Conservation (phyloP, 108 stramenopile species). For the Mayamaea pseudoterrestris region DNA sequence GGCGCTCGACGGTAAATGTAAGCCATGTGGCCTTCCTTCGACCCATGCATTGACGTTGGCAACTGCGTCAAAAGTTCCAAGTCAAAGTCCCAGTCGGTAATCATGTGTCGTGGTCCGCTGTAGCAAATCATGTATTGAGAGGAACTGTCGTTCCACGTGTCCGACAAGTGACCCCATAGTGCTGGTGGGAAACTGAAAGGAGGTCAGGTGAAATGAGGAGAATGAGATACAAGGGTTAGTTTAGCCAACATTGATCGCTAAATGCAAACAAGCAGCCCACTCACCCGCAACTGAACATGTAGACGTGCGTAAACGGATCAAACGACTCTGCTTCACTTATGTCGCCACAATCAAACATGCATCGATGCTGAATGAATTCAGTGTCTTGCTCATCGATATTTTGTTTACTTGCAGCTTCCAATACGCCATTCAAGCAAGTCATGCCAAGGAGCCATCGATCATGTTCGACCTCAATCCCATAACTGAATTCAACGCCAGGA, state of each 20-base stretch:
- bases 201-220: neutral
- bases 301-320: conserved; percentile 96
- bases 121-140: conserved; percentile 70
- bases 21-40: conserved; percentile 63
- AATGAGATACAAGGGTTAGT: neutral
- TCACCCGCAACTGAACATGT: conserved; percentile 94
- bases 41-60: conserved; percentile 80
- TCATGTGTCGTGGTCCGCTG: conserved; percentile 52
- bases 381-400: conserved; percentile 6
- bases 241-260: conserved; percentile 7
- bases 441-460: conserved; percentile 74
- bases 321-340: conserved; percentile 72
- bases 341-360: conserved; percentile 70
- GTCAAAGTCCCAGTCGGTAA: conserved; percentile 62
- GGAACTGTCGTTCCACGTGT: conserved; percentile 58
- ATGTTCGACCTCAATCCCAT: conserved; percentile 88
- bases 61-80: conserved; percentile 59
- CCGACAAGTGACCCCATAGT: conserved; percentile 44
- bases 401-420: conserved; percentile 22
- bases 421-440: conserved; percentile 48
- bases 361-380: conserved; percentile 16
- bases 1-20: conserved; percentile 62
- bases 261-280: conserved; percentile 8
- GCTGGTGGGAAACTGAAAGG: conserved; percentile 50
- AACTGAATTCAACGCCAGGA: conserved; percentile 76